Evolutionary conservation across 441 rosid species (phyloP), one percentile per base, ranked within the genome.

Genomic region (Pelargonium australe): DNA sequence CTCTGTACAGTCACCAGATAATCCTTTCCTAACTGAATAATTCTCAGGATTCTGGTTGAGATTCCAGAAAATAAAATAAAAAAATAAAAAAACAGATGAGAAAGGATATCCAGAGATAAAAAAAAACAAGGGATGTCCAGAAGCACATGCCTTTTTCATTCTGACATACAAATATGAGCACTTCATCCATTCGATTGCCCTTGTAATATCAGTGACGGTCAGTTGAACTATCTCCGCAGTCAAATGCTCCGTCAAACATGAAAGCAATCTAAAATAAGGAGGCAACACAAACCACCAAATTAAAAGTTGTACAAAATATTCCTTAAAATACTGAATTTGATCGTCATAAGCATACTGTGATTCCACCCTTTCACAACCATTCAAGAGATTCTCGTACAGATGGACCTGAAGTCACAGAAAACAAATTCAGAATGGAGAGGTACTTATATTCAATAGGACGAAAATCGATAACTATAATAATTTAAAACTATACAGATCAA

Each of bases 151-250:
- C 89, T 90, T 89, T 87, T 89, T 90, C 90, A 92, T 92, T 80
- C 98, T 85, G 66, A 95, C 92, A 61, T 86, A 92, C 77, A 95
- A 74, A 79, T 84, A 95, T 5, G 98, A 92, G 85, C 95, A 92
- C 80, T 95, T 90, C 87, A 95, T 86, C 99, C 99, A 95, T 80
- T 95, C 98, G 79, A 92, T 92, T 62, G 98, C 98, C 69, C 80
- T 79, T 68, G 96, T 80, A 72, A 95, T 76, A 68, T 92, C 96
- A 71, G 95, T 78, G 77, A 95, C 72, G 64, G 97, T 87, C 77
- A 92, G 81, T 75, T 95, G 99, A 82, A 85, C 99, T 77, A 95
- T 88, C 87, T 95, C 99, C 65, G 98, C 96, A 8, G 92, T 95
- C 80, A 95, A 79, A 86, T 95, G 99, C 84, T 95, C 99, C 23